phyloP scores from a whole-genome alignment of 2,329 filamentous ascomycete genomes.

The Monosporascus sp. region DNA sequence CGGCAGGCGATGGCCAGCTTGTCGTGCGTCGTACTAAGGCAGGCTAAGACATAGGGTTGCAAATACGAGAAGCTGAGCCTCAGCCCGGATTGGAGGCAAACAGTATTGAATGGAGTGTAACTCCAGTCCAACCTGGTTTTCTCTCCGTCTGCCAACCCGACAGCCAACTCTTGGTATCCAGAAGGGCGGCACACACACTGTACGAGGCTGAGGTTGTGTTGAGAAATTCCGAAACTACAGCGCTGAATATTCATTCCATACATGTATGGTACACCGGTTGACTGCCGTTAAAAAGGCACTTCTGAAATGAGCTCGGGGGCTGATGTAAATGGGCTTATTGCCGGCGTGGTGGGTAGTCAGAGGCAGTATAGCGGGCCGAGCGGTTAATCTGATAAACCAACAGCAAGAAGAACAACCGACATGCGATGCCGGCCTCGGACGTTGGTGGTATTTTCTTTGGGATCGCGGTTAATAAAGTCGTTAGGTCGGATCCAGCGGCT shows the following conservation, averaged over 20 bases:
- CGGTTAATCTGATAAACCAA: too few species aligned
- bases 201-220: neutral
- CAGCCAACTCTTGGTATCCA: neutral
- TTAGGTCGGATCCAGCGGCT: neutral
- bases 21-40: neutral
- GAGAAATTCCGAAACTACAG: too few species aligned
- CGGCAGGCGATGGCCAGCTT: neutral
- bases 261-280: too few species aligned
- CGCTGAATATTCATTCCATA: too few species aligned
- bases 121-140: neutral
- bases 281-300: too few species aligned
- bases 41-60: neutral
- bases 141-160: neutral
- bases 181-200: neutral
- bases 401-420: too few species aligned
- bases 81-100: neutral
- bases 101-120: neutral
- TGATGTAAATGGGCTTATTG: too few species aligned
- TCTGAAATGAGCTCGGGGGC: too few species aligned
- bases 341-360: too few species aligned
- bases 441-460: neutral
- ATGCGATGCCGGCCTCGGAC: too few species aligned
- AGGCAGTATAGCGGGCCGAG: too few species aligned
- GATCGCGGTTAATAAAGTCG: neutral
- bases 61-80: neutral